Evolutionary conservation across 225 moss, liverwort and hornwort genomes (phyloP).

Genomic region (Sphagnum contortum): DNA sequence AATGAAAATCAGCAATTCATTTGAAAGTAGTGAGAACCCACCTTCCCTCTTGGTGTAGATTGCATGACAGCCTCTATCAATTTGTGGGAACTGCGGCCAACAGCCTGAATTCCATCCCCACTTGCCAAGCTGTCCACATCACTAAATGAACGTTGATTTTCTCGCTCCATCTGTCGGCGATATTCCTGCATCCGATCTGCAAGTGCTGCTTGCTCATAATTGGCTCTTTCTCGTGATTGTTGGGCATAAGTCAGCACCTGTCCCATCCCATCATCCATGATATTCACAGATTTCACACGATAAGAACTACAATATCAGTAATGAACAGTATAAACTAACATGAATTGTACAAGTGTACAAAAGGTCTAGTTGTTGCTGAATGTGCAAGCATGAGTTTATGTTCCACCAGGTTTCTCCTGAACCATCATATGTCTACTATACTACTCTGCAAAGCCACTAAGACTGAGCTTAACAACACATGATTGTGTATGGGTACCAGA

Average conservation of each 20-base stretch:
- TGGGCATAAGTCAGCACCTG: constrained; percentile 91
- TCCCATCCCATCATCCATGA: constrained; percentile 12
- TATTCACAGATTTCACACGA: not conserved
- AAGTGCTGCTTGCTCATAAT: constrained; percentile 92
- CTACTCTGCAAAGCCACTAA: too few relatives aligned
- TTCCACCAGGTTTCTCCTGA: too few relatives aligned
- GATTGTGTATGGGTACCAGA: too few relatives aligned
- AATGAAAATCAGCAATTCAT: too few relatives aligned
- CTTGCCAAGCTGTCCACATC: constrained; percentile 34
- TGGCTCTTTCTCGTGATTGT: constrained; percentile 89
- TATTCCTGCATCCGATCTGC: constrained; percentile 99
- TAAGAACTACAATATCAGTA: too few relatives aligned
- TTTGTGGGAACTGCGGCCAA: constrained; percentile 92
- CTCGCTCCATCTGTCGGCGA: constrained; percentile 83
- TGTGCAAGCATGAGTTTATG: too few relatives aligned
- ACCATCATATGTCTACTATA: too few relatives aligned
- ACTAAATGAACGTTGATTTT: constrained; percentile 77
- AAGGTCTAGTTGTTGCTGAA: too few relatives aligned
- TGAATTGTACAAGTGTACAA: too few relatives aligned
- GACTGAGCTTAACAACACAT: too few relatives aligned
- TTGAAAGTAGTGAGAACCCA: constrained; percentile 7
- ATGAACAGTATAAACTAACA: too few relatives aligned
- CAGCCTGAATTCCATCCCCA: constrained; percentile 90
- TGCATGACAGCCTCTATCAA: constrained; percentile 98
- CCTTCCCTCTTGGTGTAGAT: constrained; percentile 89